A percentile compares a stretch with the other conserved stretches of the same genome.
Conservation (phyloP, 73 alveolate genomes). For the Blepharisma stoltei region DNA sequence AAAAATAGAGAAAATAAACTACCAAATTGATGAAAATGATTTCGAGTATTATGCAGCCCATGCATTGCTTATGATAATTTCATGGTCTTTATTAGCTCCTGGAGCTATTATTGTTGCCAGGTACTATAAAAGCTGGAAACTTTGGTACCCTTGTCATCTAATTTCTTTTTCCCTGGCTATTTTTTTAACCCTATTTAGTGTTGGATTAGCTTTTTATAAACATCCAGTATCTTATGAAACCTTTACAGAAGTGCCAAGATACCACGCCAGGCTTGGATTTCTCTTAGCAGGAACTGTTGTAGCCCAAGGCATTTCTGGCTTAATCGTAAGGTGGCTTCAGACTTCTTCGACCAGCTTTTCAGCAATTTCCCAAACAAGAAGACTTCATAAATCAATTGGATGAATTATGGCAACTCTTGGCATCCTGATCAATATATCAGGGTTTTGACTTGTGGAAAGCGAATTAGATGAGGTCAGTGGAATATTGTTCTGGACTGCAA, state of each 20-base stretch:
- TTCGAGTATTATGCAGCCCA: neutral
- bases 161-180: neutral
- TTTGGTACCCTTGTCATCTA: neutral
- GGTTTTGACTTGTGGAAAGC: no score
- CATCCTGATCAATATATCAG: no score
- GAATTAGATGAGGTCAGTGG: no score
- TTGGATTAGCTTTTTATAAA: neutral
- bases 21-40: no score
- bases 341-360: neutral
- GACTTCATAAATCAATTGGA: constrained; percentile 11
- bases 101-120: constrained; percentile 6
- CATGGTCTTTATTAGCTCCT: neutral
- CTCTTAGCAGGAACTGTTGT: neutral
- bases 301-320: constrained; percentile 19
- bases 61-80: neutral
- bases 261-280: constrained; percentile 14
- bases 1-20: no score
- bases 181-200: neutral
- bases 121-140: constrained; percentile 7
- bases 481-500: no score
- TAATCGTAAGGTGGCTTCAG: neutral
- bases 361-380: neutral
- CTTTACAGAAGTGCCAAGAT: neutral
- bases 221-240: neutral
- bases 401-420: neutral